Conservation (phyloP, 352 stramenopile genomes). For the Globisporangium cystogenes region DNA sequence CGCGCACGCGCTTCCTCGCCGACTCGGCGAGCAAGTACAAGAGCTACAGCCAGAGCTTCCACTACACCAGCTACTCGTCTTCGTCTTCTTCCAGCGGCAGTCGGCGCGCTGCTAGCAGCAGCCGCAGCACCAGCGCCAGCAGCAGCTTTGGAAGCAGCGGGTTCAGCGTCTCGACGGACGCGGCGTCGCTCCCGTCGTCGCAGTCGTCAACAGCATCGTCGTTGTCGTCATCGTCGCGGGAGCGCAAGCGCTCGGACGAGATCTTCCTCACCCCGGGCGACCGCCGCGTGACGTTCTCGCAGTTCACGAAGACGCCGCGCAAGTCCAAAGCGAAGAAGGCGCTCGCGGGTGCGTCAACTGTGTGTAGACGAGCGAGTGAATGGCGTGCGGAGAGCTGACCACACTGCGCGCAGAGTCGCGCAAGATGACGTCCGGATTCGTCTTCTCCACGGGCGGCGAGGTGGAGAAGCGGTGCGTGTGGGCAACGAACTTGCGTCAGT, state of each 20-base stretch:
- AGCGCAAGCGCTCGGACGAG: slow-evolving; percentile 19
- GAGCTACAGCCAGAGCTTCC: slow-evolving; percentile 17
- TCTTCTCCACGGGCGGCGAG: slow-evolving; percentile 13
- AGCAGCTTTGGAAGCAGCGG: slow-evolving; percentile 6
- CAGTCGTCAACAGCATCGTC: slow-evolving; percentile 4
- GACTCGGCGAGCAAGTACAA: slow-evolving; percentile 18
- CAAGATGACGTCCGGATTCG: slow-evolving; percentile 16
- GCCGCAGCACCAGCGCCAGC: background rate
- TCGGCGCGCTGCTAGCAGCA: background rate
- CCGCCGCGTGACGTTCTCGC: slow-evolving; percentile 71
- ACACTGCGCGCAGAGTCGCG: slow-evolving; percentile 5
- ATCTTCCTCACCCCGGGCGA: slow-evolving; percentile 22
- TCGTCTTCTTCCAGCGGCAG: slow-evolving; percentile 3
- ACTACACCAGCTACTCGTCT: slow-evolving; percentile 12
- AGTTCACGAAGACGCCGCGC: slow-evolving; percentile 43
- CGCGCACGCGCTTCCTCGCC: slow-evolving; percentile 16
- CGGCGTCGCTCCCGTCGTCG: slow-evolving; percentile 4
- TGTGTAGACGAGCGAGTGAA: background rate
- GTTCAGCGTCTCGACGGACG: slow-evolving; percentile 2
- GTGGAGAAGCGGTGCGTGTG: slow-evolving; percentile 10
- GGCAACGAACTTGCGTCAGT: too few relatives aligned
- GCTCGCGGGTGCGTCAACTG: slow-evolving; percentile 3
- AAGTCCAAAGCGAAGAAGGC: slow-evolving; percentile 11
- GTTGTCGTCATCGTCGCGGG: slow-evolving; percentile 6
- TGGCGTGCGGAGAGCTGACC: background rate